phyloP scores from a whole-genome alignment of 2,329 filamentous ascomycete species.

The Hypoxylon rubiginosum region DNA sequence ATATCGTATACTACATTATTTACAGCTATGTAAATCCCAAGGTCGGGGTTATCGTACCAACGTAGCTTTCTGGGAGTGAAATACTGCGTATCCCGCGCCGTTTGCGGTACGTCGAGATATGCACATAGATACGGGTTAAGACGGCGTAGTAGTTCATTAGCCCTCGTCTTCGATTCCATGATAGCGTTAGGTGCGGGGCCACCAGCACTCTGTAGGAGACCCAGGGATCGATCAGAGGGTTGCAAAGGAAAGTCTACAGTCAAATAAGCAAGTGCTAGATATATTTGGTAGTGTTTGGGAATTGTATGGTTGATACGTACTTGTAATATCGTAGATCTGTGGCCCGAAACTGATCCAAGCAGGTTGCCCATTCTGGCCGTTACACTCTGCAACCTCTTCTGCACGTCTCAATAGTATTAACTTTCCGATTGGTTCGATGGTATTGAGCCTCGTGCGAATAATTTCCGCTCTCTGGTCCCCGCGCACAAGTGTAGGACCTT shows the following conservation, averaged over 20 bases:
- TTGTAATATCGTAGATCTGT: conserved; percentile 22
- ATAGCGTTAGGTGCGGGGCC: background rate
- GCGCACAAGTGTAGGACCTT: conserved; percentile 11
- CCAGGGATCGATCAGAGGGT: background rate
- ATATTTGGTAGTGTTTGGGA: background rate
- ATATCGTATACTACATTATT: conserved; percentile 36
- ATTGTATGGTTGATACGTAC: conserved; percentile 2
- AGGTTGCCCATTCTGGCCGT: conserved; percentile 24
- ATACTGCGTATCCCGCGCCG: background rate
- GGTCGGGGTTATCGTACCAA: conserved; percentile 38
- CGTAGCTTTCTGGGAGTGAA: conserved; percentile 33
- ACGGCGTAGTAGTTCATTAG: conserved; percentile 8
- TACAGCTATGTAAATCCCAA: conserved; percentile 36
- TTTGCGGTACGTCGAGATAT: conserved; percentile 11
- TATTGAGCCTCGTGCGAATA: conserved; percentile 10
- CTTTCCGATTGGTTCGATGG: conserved; percentile 18
- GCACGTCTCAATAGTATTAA: conserved; percentile 3
- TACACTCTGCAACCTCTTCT: conserved; percentile 24
- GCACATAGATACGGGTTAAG: conserved; percentile 29
- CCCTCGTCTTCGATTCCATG: background rate
- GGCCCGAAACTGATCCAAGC: conserved; percentile 14
- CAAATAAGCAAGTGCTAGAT: conserved; percentile 10
- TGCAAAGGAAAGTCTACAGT: conserved; percentile 14
- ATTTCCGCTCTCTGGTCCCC: conserved; percentile 4
- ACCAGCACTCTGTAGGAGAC: conserved; percentile 6